Percentiles rank a stretch among this genome's conserved stretches.
phyloP scores from a whole-genome alignment of 2,329 filamentous ascomycete species.

The Tolypocladium album region DNA sequence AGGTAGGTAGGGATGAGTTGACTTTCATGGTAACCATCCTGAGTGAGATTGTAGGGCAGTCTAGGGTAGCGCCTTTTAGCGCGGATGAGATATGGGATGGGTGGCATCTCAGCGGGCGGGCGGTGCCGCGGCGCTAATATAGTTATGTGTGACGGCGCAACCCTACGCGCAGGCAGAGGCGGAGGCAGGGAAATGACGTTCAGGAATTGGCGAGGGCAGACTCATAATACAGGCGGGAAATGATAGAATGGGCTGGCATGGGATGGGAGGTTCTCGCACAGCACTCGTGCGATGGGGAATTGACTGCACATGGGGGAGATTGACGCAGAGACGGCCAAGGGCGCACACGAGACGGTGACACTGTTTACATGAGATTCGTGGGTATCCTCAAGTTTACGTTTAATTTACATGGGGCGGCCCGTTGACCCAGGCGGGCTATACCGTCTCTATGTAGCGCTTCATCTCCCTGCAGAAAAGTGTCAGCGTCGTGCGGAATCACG shows the following conservation, averaged over 20 bases:
- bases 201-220: too few species aligned
- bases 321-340: not conserved
- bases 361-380: not conserved
- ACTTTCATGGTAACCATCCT: not conserved
- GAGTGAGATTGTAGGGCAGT: too few species aligned
- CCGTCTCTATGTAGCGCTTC: conserved; percentile 43
- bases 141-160: too few species aligned
- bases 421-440: not conserved
- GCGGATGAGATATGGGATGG: not conserved
- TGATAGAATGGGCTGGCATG: not conserved
- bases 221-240: too few species aligned
- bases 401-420: not conserved
- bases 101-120: too few species aligned
- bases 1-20: too few species aligned
- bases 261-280: too few species aligned
- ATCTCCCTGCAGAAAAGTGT: conserved; percentile 48
- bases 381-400: not conserved
- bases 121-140: too few species aligned
- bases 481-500: conserved; percentile 4
- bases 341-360: not conserved
- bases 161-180: too few species aligned
- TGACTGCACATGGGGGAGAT: not conserved
- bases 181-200: too few species aligned
- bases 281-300: too few species aligned
- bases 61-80: not conserved